These are phyloP conservation scores for Forsythia viridissima DNA, from an alignment of 257 asterid genomes.

Conservation along the genomic window DNA sequence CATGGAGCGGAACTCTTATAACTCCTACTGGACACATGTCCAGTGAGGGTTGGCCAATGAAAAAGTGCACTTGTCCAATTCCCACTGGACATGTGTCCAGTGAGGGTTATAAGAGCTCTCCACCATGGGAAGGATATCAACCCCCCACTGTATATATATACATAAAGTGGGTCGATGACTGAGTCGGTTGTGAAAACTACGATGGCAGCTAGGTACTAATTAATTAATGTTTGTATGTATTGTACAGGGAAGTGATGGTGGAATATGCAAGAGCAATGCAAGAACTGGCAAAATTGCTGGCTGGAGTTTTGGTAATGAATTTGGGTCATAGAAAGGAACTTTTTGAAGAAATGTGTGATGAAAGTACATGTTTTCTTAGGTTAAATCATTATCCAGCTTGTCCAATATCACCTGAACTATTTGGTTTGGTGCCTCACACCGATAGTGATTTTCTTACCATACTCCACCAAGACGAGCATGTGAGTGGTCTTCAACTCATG, in stretches of 20 bases:
- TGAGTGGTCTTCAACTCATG: constrained; percentile 77
- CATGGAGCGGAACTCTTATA: too few species aligned
- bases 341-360: constrained; percentile 44
- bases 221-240: not conserved
- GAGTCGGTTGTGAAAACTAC: too few species aligned
- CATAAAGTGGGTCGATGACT: too few species aligned
- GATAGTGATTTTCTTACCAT: constrained; percentile 78
- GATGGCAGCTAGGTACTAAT: too few species aligned
- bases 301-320: constrained; percentile 45
- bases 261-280: constrained; percentile 70
- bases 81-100: too few species aligned
- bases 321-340: constrained; percentile 30
- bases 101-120: too few species aligned
- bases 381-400: constrained; percentile 62
- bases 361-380: constrained; percentile 61
- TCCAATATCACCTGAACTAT: constrained; percentile 29
- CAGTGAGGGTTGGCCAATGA: too few species aligned
- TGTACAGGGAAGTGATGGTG: constrained; percentile 58
- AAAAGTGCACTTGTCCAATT: too few species aligned
- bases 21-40: too few species aligned
- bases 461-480: constrained; percentile 64
- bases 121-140: too few species aligned
- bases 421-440: constrained; percentile 72
- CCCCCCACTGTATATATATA: too few species aligned
- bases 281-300: constrained; percentile 45